phyloP scores from a whole-genome alignment of 1,284 basidiomycete species.

The Ceratobasidium papillatum region DNA sequence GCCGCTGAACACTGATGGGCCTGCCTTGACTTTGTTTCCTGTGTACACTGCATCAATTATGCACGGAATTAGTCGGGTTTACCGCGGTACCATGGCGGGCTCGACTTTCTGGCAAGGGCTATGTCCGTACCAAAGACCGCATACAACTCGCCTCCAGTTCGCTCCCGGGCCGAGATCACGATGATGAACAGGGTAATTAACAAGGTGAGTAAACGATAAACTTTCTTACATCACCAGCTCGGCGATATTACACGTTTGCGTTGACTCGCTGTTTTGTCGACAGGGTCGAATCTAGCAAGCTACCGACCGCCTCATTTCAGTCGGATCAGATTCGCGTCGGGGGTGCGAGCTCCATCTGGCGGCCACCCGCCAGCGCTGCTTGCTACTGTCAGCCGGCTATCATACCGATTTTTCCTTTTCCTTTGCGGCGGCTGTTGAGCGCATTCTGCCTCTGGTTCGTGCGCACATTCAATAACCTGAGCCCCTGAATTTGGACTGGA shows the following conservation, averaged over 20 bases:
- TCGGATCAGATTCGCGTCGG: slow-evolving; percentile 21
- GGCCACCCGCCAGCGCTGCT: neutral
- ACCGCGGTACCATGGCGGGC: neutral
- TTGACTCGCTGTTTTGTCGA: neutral
- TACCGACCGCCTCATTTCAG: slow-evolving; percentile 27
- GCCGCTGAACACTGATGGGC: slow-evolving; percentile 1
- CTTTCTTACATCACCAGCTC: neutral
- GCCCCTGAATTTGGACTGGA: neutral
- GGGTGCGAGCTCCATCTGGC: neutral
- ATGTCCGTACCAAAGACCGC: no score
- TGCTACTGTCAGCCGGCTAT: slow-evolving; percentile 28
- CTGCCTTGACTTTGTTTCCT: neutral
- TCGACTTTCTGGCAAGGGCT: neutral
- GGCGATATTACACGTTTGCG: neutral
- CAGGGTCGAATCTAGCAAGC: neutral
- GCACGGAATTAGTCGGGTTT: slow-evolving; percentile 29
- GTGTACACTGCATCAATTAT: neutral
- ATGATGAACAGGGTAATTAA: neutral
- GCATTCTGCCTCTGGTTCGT: slow-evolving; percentile 21
- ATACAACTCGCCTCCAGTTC: neutral
- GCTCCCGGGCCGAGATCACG: slow-evolving; percentile 11
- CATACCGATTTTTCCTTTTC: neutral
- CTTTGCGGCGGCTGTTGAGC: slow-evolving; percentile 3
- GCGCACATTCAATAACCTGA: neutral
- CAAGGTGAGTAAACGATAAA: neutral